Evolutionary conservation across 768 basidiomycete species (phyloP).

Genomic region (Antrodiella citrinella): DNA sequence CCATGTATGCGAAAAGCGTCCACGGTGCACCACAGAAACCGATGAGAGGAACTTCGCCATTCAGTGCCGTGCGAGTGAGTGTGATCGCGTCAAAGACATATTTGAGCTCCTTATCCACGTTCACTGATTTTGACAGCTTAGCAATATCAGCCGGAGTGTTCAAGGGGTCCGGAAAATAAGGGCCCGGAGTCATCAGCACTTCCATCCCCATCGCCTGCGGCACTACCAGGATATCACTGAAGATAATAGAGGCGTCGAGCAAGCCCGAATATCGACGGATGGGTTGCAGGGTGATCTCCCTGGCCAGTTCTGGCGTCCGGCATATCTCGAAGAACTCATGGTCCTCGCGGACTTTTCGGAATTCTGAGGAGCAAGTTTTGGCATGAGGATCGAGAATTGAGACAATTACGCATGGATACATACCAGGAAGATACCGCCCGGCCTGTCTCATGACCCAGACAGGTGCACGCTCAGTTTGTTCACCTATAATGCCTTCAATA

Average conservation of each 20-base stretch:
- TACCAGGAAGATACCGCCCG: slow-evolving; percentile 90
- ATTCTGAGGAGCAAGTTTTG: slow-evolving; percentile 63
- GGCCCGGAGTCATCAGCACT: slow-evolving; percentile 89
- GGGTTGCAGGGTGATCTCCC: slow-evolving; percentile 87
- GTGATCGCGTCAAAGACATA: slow-evolving; percentile 94
- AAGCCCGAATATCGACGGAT: slow-evolving; percentile 81
- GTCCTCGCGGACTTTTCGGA: slow-evolving; percentile 72
- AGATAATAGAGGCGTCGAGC: slow-evolving; percentile 95
- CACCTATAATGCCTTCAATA: slow-evolving; percentile 37
- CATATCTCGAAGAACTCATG: slow-evolving; percentile 97
- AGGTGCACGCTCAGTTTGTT: slow-evolving; percentile 86
- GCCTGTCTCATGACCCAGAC: slow-evolving; percentile 99
- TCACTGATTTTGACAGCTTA: slow-evolving; percentile 53
- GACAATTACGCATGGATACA: no score
- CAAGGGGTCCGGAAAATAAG: slow-evolving; percentile 83
- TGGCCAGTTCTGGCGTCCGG: slow-evolving; percentile 83
- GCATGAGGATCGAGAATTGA: no score
- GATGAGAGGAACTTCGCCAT: slow-evolving; percentile 89
- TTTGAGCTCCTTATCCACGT: slow-evolving; percentile 76
- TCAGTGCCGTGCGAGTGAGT: slow-evolving; percentile 66
- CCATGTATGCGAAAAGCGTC: slow-evolving; percentile 98
- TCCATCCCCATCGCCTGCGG: slow-evolving; percentile 98
- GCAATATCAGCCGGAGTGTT: slow-evolving; percentile 63
- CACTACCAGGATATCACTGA: slow-evolving; percentile 95
- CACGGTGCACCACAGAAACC: slow-evolving; percentile 98